These are phyloP conservation scores for Eucalyptus viminalis DNA, from an alignment of 345 rosid genomes.

Conservation along the genomic window DNA sequence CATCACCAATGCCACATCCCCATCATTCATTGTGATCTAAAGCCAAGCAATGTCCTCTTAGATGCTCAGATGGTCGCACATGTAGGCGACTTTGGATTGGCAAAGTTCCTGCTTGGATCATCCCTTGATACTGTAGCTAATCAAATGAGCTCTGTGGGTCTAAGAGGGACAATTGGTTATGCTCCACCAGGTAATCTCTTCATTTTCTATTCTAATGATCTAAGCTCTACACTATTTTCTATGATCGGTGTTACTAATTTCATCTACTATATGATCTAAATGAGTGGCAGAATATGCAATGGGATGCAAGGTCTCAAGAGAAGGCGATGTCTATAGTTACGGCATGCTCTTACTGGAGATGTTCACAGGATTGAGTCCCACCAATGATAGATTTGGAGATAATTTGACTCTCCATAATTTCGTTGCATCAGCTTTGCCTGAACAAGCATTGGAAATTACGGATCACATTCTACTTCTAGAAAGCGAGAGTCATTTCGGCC, in stretches of 20 bases:
- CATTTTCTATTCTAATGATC: not conserved
- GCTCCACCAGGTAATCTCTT: not conserved
- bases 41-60: not conserved
- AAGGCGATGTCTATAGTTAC: not conserved
- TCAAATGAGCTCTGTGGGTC: not conserved
- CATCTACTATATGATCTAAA: not conserved
- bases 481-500: not conserved
- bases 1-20: not conserved
- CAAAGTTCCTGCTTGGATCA: not conserved
- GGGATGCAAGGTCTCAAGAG: not conserved
- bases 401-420: not conserved
- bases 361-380: not conserved
- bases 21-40: not conserved
- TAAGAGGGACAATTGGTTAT: not conserved
- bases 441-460: not conserved
- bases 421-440: not conserved
- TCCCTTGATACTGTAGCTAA: not conserved
- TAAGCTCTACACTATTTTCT: not conserved
- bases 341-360: not conserved
- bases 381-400: not conserved
- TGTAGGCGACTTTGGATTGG: not conserved
- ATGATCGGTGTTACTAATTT: not conserved
- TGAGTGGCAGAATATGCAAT: slow-evolving; percentile 1
- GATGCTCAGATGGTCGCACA: not conserved
- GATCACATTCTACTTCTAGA: not conserved